A percentile compares a stretch with the other conserved stretches of the same genome.
Evolutionary conservation across 768 basidiomycete genomes (phyloP).

Genomic region (Mycena floridula): DNA sequence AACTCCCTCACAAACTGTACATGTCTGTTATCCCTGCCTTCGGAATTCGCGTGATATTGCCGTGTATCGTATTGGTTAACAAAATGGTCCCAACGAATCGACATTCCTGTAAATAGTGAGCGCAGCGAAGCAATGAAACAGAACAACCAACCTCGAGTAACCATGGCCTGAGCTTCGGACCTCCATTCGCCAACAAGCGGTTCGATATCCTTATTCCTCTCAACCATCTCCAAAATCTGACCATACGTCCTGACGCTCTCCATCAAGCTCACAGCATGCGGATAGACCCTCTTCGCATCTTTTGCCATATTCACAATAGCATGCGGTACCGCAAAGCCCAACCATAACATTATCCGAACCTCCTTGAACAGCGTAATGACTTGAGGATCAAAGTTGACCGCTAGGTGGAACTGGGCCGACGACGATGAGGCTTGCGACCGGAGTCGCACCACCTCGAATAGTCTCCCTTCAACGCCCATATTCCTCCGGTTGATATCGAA

Average conservation of each 20-base stretch:
- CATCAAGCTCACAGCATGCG: conserved; percentile 97
- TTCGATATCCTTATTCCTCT: conserved; percentile 86
- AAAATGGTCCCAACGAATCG: conserved; percentile 94
- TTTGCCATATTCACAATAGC: conserved; percentile 95
- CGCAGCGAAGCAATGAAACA: conserved; percentile 15
- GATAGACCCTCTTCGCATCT: conserved; percentile 97
- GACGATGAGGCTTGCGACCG: conserved; percentile 47
- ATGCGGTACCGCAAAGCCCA: conserved; percentile 94
- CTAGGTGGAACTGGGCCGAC: conserved; percentile 58
- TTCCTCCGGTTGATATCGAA: conserved; percentile 91
- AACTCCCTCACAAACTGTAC: conserved; percentile 94
- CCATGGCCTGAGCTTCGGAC: conserved; percentile 91
- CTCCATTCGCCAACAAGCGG: conserved; percentile 94
- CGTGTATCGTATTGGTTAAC: conserved; percentile 89
- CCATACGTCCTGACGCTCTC: conserved; percentile 98
- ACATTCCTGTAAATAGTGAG: conserved; percentile 71
- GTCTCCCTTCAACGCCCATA: conserved; percentile 84
- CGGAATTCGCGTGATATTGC: conserved; percentile 72
- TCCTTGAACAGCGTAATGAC: conserved; percentile 99
- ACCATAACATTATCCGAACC: conserved; percentile 91
- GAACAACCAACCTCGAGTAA: conserved; percentile 84
- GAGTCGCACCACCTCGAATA: conserved; percentile 85
- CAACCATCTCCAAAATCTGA: conserved; percentile 89
- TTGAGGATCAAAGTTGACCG: conserved; percentile 97
- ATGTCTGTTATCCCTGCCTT: conserved; percentile 65